Percentiles rank a stretch among this genome's conserved stretches.
phyloP scores from a whole-genome alignment of 257 asterid genomes.

The Anisodus acutangulus region DNA sequence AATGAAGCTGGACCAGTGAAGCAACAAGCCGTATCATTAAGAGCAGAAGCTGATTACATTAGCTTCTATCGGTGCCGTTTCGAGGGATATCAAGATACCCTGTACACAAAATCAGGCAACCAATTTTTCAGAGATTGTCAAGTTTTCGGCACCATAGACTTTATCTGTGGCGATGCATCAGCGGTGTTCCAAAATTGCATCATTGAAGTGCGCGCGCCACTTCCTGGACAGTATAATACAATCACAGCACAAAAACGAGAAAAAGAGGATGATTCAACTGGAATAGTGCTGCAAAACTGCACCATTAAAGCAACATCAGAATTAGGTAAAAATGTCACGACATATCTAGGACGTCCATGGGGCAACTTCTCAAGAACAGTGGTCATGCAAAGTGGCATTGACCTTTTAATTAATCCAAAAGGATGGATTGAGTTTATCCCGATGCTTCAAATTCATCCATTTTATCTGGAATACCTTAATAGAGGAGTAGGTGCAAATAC shows the following conservation, averaged over 20 bases:
- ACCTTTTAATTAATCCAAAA: not conserved
- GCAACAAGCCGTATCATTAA: conserved; percentile 22
- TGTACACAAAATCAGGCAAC: not conserved
- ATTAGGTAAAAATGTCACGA: not conserved
- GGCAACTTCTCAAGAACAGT: conserved; percentile 5
- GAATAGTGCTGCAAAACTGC: conserved; percentile 24
- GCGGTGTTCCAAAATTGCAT: conserved; percentile 27
- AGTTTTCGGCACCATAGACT: conserved; percentile 32
- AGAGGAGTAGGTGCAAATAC: conserved; percentile 22
- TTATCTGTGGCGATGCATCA: conserved; percentile 27
- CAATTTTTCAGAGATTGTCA: conserved; percentile 32
- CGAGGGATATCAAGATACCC: conserved; percentile 32
- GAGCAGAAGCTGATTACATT: not conserved
- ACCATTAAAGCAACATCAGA: not conserved
- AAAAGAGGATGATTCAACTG: not conserved
- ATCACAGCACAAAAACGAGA: conserved; percentile 31
- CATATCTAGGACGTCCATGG: conserved; percentile 21
- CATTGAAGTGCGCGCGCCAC: not conserved
- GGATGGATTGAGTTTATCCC: conserved; percentile 18
- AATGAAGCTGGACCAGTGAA: conserved; percentile 27
- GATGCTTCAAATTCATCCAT: not conserved
- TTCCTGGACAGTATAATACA: not conserved
- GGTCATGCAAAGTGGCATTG: not conserved
- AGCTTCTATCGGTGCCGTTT: conserved; percentile 32
- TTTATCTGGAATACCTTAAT: conserved; percentile 24